These are phyloP conservation scores for Umbelopsis sp. DNA, from an alignment of 192 early-diverging fungal genomes.

Conservation along the genomic window DNA sequence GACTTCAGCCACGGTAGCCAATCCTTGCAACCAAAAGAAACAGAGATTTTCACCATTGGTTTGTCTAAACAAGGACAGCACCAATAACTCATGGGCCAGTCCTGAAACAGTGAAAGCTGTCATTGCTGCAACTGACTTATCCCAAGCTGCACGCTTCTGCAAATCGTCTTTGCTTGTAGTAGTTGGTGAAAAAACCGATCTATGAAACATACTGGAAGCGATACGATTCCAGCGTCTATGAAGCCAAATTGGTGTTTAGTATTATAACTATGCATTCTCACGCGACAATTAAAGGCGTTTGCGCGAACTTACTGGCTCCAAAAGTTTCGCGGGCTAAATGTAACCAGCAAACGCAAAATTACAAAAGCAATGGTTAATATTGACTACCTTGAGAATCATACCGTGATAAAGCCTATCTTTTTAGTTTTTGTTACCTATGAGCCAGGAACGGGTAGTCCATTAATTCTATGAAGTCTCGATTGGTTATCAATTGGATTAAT, in stretches of 20 bases:
- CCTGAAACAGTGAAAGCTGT: neutral
- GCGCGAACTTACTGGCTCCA: neutral
- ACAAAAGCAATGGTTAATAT: neutral
- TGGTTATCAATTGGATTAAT: neutral
- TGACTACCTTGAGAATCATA: too few relatives aligned
- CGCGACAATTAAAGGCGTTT: too few relatives aligned
- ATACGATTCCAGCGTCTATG: slow-evolving; percentile 2
- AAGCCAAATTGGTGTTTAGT: neutral
- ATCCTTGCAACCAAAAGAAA: slow-evolving; percentile 8
- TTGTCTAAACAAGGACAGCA: neutral
- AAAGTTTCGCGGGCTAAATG: neutral
- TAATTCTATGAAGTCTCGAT: slow-evolving; percentile 9
- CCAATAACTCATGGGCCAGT: neutral
- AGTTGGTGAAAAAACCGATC: neutral
- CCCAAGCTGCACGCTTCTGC: neutral
- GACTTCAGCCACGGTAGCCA: slow-evolving; percentile 11
- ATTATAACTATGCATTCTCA: neutral
- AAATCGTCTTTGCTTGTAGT: too few relatives aligned
- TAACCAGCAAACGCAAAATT: too few relatives aligned
- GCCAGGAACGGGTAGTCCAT: neutral
- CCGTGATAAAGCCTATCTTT: neutral
- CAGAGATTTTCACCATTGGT: slow-evolving; percentile 10
- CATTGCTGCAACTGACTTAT: slow-evolving; percentile 1
- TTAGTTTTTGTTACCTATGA: neutral
- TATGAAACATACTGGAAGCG: neutral